These are phyloP conservation scores for Conidiobolus incongruus DNA, from an alignment of 371 early-diverging fungal species.

Conservation along the genomic window DNA sequence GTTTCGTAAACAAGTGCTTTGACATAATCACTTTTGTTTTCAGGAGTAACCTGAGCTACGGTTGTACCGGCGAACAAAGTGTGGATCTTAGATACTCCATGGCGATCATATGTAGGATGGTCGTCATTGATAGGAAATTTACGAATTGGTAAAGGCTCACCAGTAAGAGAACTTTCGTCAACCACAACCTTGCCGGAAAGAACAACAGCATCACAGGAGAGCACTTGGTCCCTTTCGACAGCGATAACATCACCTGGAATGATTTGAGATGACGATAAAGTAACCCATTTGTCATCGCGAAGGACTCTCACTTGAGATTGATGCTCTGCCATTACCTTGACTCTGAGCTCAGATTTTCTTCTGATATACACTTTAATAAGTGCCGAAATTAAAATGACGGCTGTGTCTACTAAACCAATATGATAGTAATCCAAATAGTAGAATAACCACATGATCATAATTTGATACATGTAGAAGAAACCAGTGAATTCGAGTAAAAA, in stretches of 20 bases:
- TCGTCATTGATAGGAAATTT: conserved; percentile 23
- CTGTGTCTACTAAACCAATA: conserved; percentile 47
- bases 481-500: conserved; percentile 21
- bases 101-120: conserved; percentile 8
- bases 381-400: conserved; percentile 43
- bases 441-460: conserved; percentile 45
- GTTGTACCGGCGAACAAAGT: conserved; percentile 21
- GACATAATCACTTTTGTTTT: conserved; percentile 5
- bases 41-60: conserved; percentile 10
- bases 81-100: conserved; percentile 13
- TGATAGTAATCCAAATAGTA: conserved; percentile 51
- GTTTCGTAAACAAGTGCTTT: conserved; percentile 40
- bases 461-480: conserved; percentile 40
- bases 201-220: conserved; percentile 40
- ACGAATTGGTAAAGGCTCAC: conserved; percentile 49
- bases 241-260: conserved; percentile 42
- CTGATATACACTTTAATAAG: conserved; percentile 37
- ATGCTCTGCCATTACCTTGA: conserved; percentile 40
- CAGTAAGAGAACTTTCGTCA: conserved; percentile 67
- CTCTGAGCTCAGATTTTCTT: conserved; percentile 31
- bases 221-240: conserved; percentile 21
- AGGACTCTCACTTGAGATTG: conserved; percentile 13
- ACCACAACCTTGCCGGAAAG: conserved; percentile 30
- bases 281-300: conserved; percentile 27
- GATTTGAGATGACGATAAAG: conserved; percentile 21